A percentile compares a stretch with the other conserved stretches of the same genome.
These are phyloP conservation scores for Drosera spatulata DNA, from an alignment of 179 eudicot genomes.

Conservation along the genomic window DNA sequence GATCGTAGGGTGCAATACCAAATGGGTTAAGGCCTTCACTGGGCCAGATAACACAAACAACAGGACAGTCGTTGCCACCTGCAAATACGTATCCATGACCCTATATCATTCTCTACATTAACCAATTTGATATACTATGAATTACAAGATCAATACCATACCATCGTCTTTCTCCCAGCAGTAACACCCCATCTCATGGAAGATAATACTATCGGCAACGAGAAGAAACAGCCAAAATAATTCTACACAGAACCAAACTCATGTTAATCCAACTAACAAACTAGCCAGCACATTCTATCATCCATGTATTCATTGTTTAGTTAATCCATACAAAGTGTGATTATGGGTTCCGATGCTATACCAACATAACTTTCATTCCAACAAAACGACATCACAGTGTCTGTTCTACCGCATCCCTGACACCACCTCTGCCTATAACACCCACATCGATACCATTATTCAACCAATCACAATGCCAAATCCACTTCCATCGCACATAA, in stretches of 20 bases:
- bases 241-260: slow-evolving; percentile 17
- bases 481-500: no score
- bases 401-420: no score
- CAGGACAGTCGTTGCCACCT: slow-evolving; percentile 83
- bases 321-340: no score
- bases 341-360: no score
- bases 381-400: no score
- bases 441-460: no score
- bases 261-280: not conserved
- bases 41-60: slow-evolving; percentile 88
- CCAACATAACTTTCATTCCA: no score
- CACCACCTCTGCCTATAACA: no score
- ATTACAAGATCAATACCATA: slow-evolving; percentile 4
- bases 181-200: slow-evolving; percentile 37
- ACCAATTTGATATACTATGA: not conserved
- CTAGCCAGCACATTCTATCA: not conserved
- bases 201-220: slow-evolving; percentile 37
- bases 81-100: not conserved
- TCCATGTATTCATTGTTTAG: not conserved
- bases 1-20: slow-evolving; percentile 29
- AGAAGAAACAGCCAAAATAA: slow-evolving; percentile 40
- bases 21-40: slow-evolving; percentile 76
- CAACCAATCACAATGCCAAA: no score
- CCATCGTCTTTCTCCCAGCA: slow-evolving; percentile 68
- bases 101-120: not conserved